Base-by-base conservation (phyloP, 148 eudicot genomes). In the Salicornia ramosissima region DNA sequence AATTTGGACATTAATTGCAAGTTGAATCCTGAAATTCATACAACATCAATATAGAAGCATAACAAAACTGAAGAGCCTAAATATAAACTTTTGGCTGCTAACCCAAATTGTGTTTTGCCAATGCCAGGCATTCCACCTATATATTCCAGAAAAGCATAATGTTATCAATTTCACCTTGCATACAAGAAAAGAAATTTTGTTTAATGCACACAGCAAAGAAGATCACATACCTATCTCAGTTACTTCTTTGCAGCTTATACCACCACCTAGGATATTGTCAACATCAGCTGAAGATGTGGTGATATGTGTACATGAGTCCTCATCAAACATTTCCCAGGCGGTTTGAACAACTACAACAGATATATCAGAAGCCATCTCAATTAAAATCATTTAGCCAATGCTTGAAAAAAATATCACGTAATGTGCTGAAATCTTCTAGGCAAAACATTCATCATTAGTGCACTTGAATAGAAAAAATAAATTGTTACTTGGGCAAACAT, bases 71-170 rank as follows among this genome's bases (percentile, higher is more conserved):
- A 30, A 31, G 42, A 33, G 16, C 31, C 64, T 54, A 60, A 26
- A 55, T 67, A 39, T 69, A 45, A 31, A 24, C 19, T 26, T 26
- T 50, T 65, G 28, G 46, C 34, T 45, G 3, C 83, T 47, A 85
- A 90, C 96, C 98, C 97, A 10, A 93, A 72, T 77, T 93, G 98
- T 73, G 97, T 93, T 87, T 93, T 93, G 74, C 98, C 98, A 54
- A 93, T 90, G 70, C 98, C 97, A 61, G 98, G 96, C 36, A 85
- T 83, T 76, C 98, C 98, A 81, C 98, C 98, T 93, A 65, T 43
- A 65, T 43, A 67, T 50, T 77, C 40, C 68, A 76, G 47, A 24
- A 34, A 40, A 68, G 25, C 18, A 12, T 19, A 18, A 4, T 8
- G 40, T 8, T 36, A 51, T 28, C 22, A 64, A n/a, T 56, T 65